phyloP scores from a whole-genome alignment of 2,329 filamentous ascomycete genomes.

The Ambrosiella beaveri region DNA sequence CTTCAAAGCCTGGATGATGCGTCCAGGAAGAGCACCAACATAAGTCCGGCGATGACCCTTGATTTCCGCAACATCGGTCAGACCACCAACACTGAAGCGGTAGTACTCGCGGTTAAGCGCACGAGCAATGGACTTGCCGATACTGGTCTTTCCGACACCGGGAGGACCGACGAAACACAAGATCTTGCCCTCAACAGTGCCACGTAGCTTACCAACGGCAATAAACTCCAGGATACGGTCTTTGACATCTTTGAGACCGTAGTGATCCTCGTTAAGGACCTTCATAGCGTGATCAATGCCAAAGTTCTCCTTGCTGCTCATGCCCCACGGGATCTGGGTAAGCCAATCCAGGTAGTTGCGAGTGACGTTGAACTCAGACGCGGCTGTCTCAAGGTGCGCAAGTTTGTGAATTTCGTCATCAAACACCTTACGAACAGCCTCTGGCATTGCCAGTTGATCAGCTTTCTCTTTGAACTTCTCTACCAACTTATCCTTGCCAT shows the following conservation, averaged over 20 bases:
- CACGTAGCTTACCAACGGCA: constrained; percentile 87
- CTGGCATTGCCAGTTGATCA: constrained; percentile 85
- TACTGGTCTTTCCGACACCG: constrained; percentile 96
- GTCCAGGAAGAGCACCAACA: constrained; percentile 83
- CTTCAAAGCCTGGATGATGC: constrained; percentile 95
- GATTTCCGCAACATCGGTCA: constrained; percentile 96
- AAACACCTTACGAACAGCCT: constrained; percentile 90
- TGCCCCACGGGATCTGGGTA: constrained; percentile 94
- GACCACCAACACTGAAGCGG: constrained; percentile 88
- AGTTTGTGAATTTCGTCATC: constrained; percentile 97
- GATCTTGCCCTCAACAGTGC: constrained; percentile 96
- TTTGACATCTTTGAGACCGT: constrained; percentile 94
- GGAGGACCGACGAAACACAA: constrained; percentile 93
- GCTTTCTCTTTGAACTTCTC: constrained; percentile 97
- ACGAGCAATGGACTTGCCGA: constrained; percentile 92
- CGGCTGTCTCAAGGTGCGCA: constrained; percentile 82
- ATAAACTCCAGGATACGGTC: constrained; percentile 97
- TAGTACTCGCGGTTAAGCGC: constrained; percentile 95
- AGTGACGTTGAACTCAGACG: constrained; percentile 96
- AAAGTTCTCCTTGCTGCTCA: constrained; percentile 91
- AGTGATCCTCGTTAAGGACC: constrained; percentile 90
- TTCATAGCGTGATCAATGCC: constrained; percentile 78
- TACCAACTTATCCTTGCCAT: constrained; percentile 94
- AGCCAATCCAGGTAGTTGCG: constrained; percentile 98
- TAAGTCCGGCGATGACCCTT: constrained; percentile 95